Evolutionary conservation across 257 asterid genomes (phyloP), one percentile per base, ranked within the genome.

Genomic region (Solanum stenotomum): DNA sequence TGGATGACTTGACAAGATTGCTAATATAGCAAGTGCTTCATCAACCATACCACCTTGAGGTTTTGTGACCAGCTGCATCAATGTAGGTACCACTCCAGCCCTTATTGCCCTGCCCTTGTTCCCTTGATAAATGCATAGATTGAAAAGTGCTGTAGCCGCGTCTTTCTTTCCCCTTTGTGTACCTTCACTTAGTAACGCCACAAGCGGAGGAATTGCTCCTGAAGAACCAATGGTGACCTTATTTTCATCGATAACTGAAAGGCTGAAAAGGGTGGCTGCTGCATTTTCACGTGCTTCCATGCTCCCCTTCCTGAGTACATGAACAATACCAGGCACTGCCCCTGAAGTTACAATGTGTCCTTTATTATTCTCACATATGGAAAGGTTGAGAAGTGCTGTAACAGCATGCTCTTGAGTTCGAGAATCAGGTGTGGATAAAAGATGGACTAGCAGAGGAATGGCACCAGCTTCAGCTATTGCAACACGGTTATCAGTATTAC

Each of bases 141-240:
- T 86, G 85, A 88, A 90, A 71, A 90, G 87, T 15, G 92, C 90
- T 11, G 90, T 79, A 86, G 92, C 90, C 22, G 90, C 92, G 72
- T 88, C 92, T 35, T 90, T 88, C 84, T 79, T 86, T 20, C 88
- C 92, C 85, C 78, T 70, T 13, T 84, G 83, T 65, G 81, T 68
- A 14, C 89, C 91, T 44, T 87, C 86, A 52, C 87, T 86, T 87
- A 89, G 67, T 56, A 89, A 76, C 10, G 67, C 46, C 18, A 89
- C 87, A 38, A 89, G 89, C 10, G 89, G 89, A 20, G 82, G 85
- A 44, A 89, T 71, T 4, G 89, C 89, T 18, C 85, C 91, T 25
- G 76, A 71, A 81, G 82, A 35, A 23, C 91, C 91, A 38, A 89
- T 83, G 25, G 82, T 59, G 18, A 72, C 40, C 85, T 89, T 89